Evolutionary conservation across 148 eudicot species (phyloP), one percentile per base, ranked within the genome.

Genomic region (Agrostemma githago): DNA sequence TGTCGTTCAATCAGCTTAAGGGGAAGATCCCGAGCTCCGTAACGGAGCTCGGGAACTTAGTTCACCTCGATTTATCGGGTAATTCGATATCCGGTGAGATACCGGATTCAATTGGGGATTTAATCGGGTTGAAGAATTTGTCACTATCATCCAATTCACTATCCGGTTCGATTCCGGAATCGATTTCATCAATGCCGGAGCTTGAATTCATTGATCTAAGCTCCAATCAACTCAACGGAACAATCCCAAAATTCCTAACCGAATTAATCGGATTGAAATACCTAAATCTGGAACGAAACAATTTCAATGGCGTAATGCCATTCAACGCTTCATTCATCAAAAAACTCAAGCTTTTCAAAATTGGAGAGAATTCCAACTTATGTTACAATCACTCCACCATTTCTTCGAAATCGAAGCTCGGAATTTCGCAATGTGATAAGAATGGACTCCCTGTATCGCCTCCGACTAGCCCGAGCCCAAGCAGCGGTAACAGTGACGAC

Each of bases 351-450:
- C 90, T 86, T n/a, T 92, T 94, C 72, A 94, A 85, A 79, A 77
- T 94, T 38, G 89, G 92, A 5, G 90, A 79, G 0, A 94, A 94
- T 77, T 61, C 48, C 0, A 90, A 90, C 70, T 84, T 94, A 10
- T 94, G 98, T 59, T 94, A 94, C 37, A 94, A 94, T 37, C 89
- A 83, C 34, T 56, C 96, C 2, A 78, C 61, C 2, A 2, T 91
- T 54, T 81, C 89, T 1, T 66, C 83, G 0, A 90, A 89, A 61
- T 19, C 88, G 61, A 94, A 89, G 82, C 92, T 94, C 42, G 98
- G 98, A 57, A 89, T 94, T 74, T 84, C 93, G 39, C 82, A 83
- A 4, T 94, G 98, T 79, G 98, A 94, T 54, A 89, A 83, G 73
- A 87, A 94, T 63, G 98, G 98, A 4, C 34, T 86, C 57, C 98